Evolutionary conservation across 2,329 filamentous ascomycete genomes (phyloP), one percentile per base, ranked within the genome.

Genomic region (Purpureocillium lavendulum): DNA sequence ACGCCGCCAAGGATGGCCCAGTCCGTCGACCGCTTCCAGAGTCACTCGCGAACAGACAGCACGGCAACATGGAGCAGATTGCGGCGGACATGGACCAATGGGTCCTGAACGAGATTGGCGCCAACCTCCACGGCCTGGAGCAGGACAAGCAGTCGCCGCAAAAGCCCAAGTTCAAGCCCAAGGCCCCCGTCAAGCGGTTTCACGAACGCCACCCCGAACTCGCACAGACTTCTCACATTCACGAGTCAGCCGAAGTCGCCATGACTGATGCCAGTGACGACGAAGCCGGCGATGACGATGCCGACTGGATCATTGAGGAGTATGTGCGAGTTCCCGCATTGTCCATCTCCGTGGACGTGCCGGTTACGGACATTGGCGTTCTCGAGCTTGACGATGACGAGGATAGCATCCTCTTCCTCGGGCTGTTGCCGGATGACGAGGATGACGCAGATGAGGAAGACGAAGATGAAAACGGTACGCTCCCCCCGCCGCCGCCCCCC

Each of bases 231-330:
- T 30, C 42, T 14, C 30, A 28, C 3, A 11, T 30, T 7, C 34
- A 38, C 3, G 33, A 14, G n/a, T 28, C 36, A 18, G 16, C 14
- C 12, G 64, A 63, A 29, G 55, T 56, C 36, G 54, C 55, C 21
- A 60, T 62, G 50, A 62, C 58, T 16, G 61, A 68, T n/a, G 54
- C 54, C 13, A 66, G 58, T 40, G 62, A 64, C 18, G 65, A 63
- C 14, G 10, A 26, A 5, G 21, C 21, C 21, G 70, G 73, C 12
- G 59, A 60, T 15, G 60, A 71, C 41, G 73, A 75, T 14, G 67
- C 68, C 4, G 76, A 81, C 38, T 82, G 80, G 60, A 65, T 82
- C 21, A 71, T 79, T 33, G 78, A 82, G 43, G 80, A 77, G 31
- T 82, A 82, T 49, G 66, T 80, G 38, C 76, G 78, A 29, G 67